Percentiles rank a stretch among this genome's conserved stretches.
Evolutionary conservation across 139 green algal genomes (phyloP).

Genomic region (Desmodesmus armatus): DNA sequence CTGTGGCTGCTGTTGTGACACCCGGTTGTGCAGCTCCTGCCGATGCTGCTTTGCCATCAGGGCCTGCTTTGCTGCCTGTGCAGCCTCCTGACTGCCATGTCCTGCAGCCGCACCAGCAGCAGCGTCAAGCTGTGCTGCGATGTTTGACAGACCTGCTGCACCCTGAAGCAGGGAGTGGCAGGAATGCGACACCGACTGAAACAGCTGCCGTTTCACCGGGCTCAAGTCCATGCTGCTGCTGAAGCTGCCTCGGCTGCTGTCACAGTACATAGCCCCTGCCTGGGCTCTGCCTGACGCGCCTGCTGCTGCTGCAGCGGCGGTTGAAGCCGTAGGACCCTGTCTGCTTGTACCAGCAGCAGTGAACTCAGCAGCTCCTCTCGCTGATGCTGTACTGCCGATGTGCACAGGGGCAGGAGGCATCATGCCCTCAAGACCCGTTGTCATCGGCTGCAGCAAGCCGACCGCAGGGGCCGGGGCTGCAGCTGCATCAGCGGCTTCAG

Average conservation of each 20-base stretch:
- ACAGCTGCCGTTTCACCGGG: background rate
- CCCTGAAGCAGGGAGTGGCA: background rate
- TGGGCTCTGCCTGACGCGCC: background rate
- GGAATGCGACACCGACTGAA: background rate
- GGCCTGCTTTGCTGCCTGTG: background rate
- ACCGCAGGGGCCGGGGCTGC: background rate
- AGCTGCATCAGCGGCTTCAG: no score
- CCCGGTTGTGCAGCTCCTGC: background rate
- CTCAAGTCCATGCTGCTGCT: background rate
- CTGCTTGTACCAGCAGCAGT: background rate
- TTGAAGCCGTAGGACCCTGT: no score
- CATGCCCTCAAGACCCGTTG: no score
- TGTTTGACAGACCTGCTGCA: background rate
- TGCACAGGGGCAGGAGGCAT: no score
- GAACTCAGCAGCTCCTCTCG: no score
- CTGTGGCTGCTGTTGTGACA: background rate
- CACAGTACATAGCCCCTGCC: background rate
- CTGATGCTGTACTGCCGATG: no score
- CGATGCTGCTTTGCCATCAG: constrained; percentile 4
- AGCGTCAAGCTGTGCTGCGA: background rate
- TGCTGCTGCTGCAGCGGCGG: background rate
- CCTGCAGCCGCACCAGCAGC: background rate
- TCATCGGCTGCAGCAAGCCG: background rate
- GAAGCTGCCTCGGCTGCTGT: constrained; percentile 17
- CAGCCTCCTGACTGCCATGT: background rate